Percentiles rank a stretch among this genome's conserved stretches.
Evolutionary conservation across 2,329 filamentous ascomycete genomes (phyloP).

Genomic region (Emmonsiellopsis sp.): DNA sequence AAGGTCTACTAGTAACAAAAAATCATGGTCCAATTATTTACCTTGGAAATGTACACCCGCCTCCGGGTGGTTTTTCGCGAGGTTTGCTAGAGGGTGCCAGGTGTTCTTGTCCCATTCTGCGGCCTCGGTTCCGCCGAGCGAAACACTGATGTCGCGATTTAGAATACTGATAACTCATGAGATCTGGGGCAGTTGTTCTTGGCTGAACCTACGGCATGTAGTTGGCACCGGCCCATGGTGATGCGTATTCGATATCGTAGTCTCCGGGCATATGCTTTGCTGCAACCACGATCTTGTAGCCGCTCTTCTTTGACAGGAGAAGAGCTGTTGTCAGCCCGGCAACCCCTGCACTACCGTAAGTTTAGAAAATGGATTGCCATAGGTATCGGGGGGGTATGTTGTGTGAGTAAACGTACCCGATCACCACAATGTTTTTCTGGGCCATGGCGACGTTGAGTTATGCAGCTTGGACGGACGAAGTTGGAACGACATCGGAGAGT

Average conservation of each 20-base stretch:
- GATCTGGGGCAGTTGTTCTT: not conserved
- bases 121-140: conserved; percentile 19
- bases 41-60: conserved; percentile 67
- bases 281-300: conserved; percentile 53
- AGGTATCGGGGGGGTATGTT: too few species aligned
- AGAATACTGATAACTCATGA: conserved; percentile 4
- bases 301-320: conserved; percentile 41
- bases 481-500: too few species aligned
- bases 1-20: too few species aligned
- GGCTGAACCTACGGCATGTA: conserved; percentile 49
- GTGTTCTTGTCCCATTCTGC: conserved; percentile 48
- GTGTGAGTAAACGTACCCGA: too few species aligned
- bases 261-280: conserved; percentile 83
- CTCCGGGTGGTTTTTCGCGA: conserved; percentile 55
- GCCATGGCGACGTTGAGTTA: too few species aligned
- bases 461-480: too few species aligned
- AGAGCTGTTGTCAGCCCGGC: conserved; percentile 52
- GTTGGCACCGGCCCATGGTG: conserved; percentile 73
- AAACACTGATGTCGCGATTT: conserved; percentile 18
- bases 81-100: conserved; percentile 48
- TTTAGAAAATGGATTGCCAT: too few species aligned
- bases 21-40: conserved; percentile 13
- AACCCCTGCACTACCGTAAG: conserved; percentile 32
- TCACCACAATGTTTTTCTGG: too few species aligned
- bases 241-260: conserved; percentile 74